Conservation (phyloP, 2,329 filamentous ascomycete species). For the Cladophialophora chaetospira region DNA sequence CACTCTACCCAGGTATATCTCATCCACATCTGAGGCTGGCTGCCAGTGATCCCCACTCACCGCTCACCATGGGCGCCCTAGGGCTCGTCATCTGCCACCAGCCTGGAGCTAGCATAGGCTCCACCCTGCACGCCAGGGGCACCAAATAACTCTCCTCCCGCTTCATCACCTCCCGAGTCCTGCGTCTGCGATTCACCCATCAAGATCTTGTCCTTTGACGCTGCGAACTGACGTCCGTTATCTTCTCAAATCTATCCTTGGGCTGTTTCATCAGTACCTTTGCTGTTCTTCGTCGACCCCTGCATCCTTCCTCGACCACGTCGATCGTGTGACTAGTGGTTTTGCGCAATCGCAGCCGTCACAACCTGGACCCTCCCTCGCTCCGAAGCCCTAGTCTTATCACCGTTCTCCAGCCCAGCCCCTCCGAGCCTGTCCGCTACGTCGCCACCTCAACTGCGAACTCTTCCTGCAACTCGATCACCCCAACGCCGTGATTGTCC, state of each 20-base stretch:
- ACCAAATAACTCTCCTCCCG: slow-evolving; percentile 12
- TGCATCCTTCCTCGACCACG: slow-evolving; percentile 2
- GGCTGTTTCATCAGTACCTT: slow-evolving; percentile 5
- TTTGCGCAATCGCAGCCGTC: slow-evolving; percentile 17
- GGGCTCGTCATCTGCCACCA: slow-evolving; percentile 23
- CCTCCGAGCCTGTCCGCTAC: slow-evolving; percentile 25
- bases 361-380: slow-evolving; percentile 16
- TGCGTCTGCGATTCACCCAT: slow-evolving; percentile 10
- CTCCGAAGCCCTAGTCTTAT: slow-evolving; percentile 24
- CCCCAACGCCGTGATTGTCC: background rate
- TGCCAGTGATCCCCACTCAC: slow-evolving; percentile 1
- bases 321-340: slow-evolving; percentile 19
- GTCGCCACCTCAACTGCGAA: slow-evolving; percentile 16
- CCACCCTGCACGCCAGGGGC: slow-evolving; percentile 17
- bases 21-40: background rate
- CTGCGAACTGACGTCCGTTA: background rate
- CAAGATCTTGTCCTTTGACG: slow-evolving; percentile 11
- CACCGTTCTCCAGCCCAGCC: slow-evolving; percentile 22
- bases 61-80: slow-evolving; percentile 10
- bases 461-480: slow-evolving; percentile 2
- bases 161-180: slow-evolving; percentile 10
- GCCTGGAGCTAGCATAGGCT: slow-evolving; percentile 14
- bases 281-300: slow-evolving; percentile 4
- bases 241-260: slow-evolving; percentile 4
- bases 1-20: background rate